Conservation (phyloP, 306 rosid species). For the Acacia crassicarpa region DNA sequence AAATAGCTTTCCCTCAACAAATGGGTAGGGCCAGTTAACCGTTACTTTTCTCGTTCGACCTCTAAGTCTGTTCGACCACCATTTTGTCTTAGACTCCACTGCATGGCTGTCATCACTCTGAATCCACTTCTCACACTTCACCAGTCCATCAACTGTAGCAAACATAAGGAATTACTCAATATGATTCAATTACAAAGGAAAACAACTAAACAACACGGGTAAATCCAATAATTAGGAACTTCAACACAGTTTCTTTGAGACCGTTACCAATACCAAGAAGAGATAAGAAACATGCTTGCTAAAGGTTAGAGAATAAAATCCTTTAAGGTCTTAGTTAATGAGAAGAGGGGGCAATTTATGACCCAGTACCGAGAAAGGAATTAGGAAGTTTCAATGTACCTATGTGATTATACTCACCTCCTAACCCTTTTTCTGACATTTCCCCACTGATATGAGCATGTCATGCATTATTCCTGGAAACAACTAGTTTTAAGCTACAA, state of each 20-base stretch:
- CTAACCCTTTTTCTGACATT: not conserved
- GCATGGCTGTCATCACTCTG: constrained; percentile 47
- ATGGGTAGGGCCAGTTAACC: constrained; percentile 83
- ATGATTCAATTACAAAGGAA: constrained; percentile 10
- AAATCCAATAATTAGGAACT: not conserved
- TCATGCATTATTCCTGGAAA: not conserved
- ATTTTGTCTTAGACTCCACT: constrained; percentile 64
- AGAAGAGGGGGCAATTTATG: not conserved
- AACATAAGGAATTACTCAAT: constrained; percentile 37
- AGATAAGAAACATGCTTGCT: not conserved
- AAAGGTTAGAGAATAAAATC: not conserved
- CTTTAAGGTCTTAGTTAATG: not conserved
- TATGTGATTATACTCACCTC: not conserved
- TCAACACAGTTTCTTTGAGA: not conserved
- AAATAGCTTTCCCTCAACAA: constrained; percentile 69
- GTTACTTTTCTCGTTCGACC: constrained; percentile 67
- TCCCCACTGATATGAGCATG: not conserved
- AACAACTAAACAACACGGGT: not conserved
- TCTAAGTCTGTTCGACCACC: constrained; percentile 79
- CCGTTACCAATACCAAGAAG: not conserved
- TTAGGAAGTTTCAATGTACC: not conserved
- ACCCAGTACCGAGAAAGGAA: not conserved
- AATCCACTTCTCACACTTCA: constrained; percentile 90
- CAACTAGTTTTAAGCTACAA: not conserved
- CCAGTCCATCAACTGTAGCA: constrained; percentile 76